Evolutionary conservation across 345 rosid genomes (phyloP), one percentile per base, ranked within the genome.

Genomic region (Noccaea bulbosa): DNA sequence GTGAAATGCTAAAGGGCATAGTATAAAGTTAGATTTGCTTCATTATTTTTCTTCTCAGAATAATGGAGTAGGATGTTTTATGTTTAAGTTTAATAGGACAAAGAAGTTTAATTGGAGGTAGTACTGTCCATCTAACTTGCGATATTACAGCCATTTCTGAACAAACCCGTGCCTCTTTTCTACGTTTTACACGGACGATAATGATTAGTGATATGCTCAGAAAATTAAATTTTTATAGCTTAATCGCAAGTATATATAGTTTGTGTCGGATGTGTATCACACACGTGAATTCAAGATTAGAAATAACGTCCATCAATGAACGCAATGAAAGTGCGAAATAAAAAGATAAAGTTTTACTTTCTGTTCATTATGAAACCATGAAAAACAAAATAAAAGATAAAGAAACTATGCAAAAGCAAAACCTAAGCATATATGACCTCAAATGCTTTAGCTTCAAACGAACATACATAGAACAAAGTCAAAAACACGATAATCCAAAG

Each of bases 1-100:
- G 78, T 74, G 78, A 68, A 67, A 15, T 61, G 15, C 57, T 53
- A 45, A 44, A 50, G 47, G 2, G 20, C 54, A 58, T 32, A 74
- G 51, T 22, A 41, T 24, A 74, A 67, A 74, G 62, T 24, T 74
- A 24, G 68, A 9, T 43, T 32, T 60, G 10, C 22, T 24, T 64
- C 41, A 61, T 60, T 51, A 51, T 44, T 51, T 59, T 10, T 22
- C 5, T 51, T 50, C 34, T 40, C 47, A 9, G 5, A 57, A 59
- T 58, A 67, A 67, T 58, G 32, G 43, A 58, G 49, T 20, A 68
- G 4, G 0, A 27, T 27, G 30, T 27, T 3, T 27, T 27, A 20
- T 33, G 17, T 65, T 58, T n/a, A n/a, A n/a, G n/a, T n/a, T 57
- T 20, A 45, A 41, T 10, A 48, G 60, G 59, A 38, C 24, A 65